Base-by-base conservation (phyloP, 23 red algal genomes). In the Rhodosorus marinus region DNA sequence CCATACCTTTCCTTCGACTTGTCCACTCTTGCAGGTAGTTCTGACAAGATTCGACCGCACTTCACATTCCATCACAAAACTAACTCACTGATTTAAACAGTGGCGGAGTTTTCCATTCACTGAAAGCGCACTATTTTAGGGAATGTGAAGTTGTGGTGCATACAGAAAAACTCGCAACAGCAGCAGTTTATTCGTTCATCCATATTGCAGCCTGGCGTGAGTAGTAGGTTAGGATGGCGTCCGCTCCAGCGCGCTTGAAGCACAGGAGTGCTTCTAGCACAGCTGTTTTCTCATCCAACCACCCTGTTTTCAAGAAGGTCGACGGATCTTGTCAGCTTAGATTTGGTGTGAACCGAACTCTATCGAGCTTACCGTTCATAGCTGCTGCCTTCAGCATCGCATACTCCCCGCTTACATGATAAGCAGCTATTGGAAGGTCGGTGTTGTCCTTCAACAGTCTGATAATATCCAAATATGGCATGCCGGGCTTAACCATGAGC, bases 311-410 rank as follows among this genome's bases (percentile, higher is more conserved):
- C n/a, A n/a, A n/a, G n/a, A n/a, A n/a, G n/a, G n/a, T n/a, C n/a
- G n/a, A n/a, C n/a, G n/a, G n/a, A n/a, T n/a, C n/a, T n/a, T n/a
- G n/a, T n/a, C n/a, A n/a, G n/a, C n/a, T n/a, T n/a, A n/a, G n/a
- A n/a, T n/a, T n/a, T n/a, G n/a, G n/a, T n/a, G n/a, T n/a, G n/a
- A n/a, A n/a, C n/a, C n/a, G n/a, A n/a, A n/a, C n/a, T n/a, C n/a
- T n/a, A n/a, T n/a, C n/a, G n/a, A n/a, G n/a, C n/a, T n/a, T n/a
- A n/a, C n/a, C 90, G 6, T 62, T 52, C 57, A 86, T 55, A n/a
- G 63, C 70, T 0, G 90, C 90, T 23, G 90, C 90, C 55, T 98
- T 98, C 69, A 98, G 80, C 90, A 98, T 98, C 14, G 90, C 76
- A 47, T 98, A 98, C 49, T 98, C 90, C 20, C 90, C 90, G 32